These are phyloP conservation scores for Trichoderma sp. DNA, from an alignment of 2,329 filamentous ascomycete species.

Conservation along the genomic window DNA sequence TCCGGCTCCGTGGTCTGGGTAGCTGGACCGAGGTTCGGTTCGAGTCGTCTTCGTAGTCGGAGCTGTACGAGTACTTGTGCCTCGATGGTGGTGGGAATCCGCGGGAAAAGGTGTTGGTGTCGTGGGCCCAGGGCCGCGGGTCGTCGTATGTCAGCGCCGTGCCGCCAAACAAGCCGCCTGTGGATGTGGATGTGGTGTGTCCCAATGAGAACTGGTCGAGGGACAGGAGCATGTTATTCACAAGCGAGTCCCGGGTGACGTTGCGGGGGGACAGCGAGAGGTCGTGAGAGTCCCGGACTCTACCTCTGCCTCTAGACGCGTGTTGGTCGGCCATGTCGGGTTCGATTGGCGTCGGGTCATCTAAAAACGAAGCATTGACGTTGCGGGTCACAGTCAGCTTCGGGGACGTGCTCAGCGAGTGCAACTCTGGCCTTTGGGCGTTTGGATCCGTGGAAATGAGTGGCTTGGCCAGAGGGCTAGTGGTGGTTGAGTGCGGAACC, in stretches of 20 bases:
- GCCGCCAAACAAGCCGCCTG: constrained; percentile 17
- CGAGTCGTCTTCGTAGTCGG: constrained; percentile 54
- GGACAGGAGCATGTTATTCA: constrained; percentile 92
- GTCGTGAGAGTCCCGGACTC: constrained; percentile 71
- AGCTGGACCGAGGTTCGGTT: constrained; percentile 52
- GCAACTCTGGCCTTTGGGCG: constrained; percentile 16
- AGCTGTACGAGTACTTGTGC: constrained; percentile 56
- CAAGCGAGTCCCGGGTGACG: constrained; percentile 83
- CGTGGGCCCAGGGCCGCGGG: constrained; percentile 24
- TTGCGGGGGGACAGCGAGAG: constrained; percentile 74
- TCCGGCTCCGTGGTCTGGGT: constrained; percentile 31
- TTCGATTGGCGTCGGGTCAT: constrained; percentile 23
- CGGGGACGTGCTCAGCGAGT: constrained; percentile 18
- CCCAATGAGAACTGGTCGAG: constrained; percentile 76
- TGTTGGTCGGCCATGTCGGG: constrained; percentile 30
- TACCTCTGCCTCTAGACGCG: constrained; percentile 24
- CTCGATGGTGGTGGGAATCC: constrained; percentile 21
- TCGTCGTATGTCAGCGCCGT: constrained; percentile 27
- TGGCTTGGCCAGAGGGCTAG: constrained; percentile 20
- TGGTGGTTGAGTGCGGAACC: constrained; percentile 18
- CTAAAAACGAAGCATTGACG: constrained; percentile 30
- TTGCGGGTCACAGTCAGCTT: constrained; percentile 20
- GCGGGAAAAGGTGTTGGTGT: constrained; percentile 22
- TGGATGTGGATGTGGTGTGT: constrained; percentile 31
- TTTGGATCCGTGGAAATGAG: constrained; percentile 20